These are phyloP conservation scores for Leccinum sublutescens DNA, from an alignment of 768 basidiomycete genomes.

Conservation along the genomic window DNA sequence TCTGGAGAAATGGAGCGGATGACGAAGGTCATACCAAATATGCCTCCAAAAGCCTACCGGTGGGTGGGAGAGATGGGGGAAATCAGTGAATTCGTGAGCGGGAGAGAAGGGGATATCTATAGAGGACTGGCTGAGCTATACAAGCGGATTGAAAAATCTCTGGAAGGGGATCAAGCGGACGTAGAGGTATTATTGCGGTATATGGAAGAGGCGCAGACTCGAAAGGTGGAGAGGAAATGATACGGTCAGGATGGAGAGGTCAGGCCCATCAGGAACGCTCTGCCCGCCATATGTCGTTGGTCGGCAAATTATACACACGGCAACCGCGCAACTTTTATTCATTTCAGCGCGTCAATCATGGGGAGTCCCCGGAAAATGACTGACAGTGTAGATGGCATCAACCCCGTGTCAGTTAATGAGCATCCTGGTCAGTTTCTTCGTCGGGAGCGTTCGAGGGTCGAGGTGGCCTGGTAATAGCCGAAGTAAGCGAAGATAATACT, in stretches of 20 bases:
- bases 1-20: conserved; percentile 43
- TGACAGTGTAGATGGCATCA: conserved; percentile 4
- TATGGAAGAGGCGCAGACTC: conserved; percentile 42
- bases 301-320: conserved; percentile 13
- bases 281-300: conserved; percentile 8
- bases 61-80: conserved; percentile 67
- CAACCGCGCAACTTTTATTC: conserved; percentile 26
- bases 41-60: conserved; percentile 63
- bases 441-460: background rate
- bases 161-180: conserved; percentile 39
- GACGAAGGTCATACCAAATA: conserved; percentile 39
- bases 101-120: conserved; percentile 44
- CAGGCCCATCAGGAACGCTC: conserved; percentile 7
- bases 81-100: conserved; percentile 54
- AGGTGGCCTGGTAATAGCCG: conserved; percentile 2
- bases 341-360: conserved; percentile 25
- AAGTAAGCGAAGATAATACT: conserved; percentile 16
- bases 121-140: conserved; percentile 48
- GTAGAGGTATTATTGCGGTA: conserved; percentile 41
- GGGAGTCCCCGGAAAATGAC: conserved; percentile 3
- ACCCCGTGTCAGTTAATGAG: background rate
- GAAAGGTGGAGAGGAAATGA: conserved; percentile 10
- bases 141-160: conserved; percentile 40
- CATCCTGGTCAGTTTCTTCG: background rate
- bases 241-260: background rate